Base-by-base conservation (phyloP, 1,284 basidiomycete species). In the Bondarzewia mesenterica region DNA sequence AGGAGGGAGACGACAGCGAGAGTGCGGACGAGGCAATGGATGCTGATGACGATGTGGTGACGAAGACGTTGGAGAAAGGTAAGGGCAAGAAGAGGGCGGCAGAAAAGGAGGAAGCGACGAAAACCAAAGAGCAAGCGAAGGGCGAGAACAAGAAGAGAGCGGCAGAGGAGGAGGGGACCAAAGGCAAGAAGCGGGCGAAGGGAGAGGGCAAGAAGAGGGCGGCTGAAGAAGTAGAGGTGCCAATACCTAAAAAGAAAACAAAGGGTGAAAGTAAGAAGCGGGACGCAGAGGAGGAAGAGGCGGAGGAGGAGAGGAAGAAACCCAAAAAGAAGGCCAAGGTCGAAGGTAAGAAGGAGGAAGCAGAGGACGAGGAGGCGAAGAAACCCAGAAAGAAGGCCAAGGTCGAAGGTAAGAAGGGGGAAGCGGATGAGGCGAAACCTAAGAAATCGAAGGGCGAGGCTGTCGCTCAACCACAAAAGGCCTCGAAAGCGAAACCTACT, bases 81-180 rank as follows among this genome's bases (percentile, higher is more conserved):
- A 75, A 74, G 56, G 64, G 72, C 40, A 74, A 70, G 58, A 75
- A 75, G 58, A 63, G 71, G 21, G 57, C 62, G 15, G 67, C 69
- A 23, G 64, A 62, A 44, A 53, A 60, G 23, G 62, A 60, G 14
- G 66, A 56, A 20, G 62, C 57, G 46, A 49, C 46, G 44, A 50
- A 52, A 51, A 62, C 60, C 38, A 70, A 67, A 55, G 71, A 69
- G 50, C 59, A 61, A 52, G 54, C 50, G 49, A 63, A 56, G 22
- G 62, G 57, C 44, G 50, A 48, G 44, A 51, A 53, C 50, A 62
- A 59, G 39, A 70, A 68, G 55, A 71, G 68, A 50, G 59, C 61
- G 21, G 29, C 45, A 40, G 57, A 53, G 57, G 60, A 18, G 47
- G 56, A 56, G 56, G 57, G 55, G 45, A 56, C 56, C 45, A 58